These are phyloP conservation scores for Bolboschoenoplectus hybrid DNA, from an alignment of 202 grass and related monocot species.

Conservation along the genomic window DNA sequence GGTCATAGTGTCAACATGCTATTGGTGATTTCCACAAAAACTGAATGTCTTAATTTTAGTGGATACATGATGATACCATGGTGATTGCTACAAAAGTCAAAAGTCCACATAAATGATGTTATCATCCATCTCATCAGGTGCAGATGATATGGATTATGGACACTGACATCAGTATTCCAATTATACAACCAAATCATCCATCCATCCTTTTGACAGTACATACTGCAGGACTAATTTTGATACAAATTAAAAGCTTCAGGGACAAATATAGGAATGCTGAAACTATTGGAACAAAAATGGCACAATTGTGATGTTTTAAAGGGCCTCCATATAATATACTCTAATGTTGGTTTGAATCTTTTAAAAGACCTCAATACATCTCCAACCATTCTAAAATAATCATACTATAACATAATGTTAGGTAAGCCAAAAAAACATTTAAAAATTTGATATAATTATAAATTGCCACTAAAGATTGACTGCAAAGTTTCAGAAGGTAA, in stretches of 20 bases:
- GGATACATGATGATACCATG: background rate
- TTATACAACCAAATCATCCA: background rate
- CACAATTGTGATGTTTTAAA: background rate
- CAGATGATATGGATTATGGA: background rate
- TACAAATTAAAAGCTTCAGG: background rate
- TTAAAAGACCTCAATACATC: background rate
- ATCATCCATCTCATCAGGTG: no score
- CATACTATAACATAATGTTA: background rate
- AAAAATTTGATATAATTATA: background rate
- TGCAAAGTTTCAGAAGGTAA: conserved; percentile 15
- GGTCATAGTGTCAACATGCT: background rate
- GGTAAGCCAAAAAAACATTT: background rate
- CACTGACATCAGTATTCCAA: background rate
- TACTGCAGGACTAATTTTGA: background rate
- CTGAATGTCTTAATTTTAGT: background rate
- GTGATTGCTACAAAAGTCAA: background rate
- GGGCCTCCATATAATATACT: background rate
- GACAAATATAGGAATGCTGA: background rate
- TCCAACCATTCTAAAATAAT: background rate
- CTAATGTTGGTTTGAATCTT: background rate
- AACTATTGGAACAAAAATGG: background rate
- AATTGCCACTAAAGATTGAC: conserved; percentile 7
- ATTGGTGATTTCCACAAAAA: background rate
- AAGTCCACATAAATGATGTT: background rate
- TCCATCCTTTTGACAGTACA: background rate